phyloP scores from a whole-genome alignment of 202 grass and related monocot genomes.

The Dendrocalamus latiflorus region DNA sequence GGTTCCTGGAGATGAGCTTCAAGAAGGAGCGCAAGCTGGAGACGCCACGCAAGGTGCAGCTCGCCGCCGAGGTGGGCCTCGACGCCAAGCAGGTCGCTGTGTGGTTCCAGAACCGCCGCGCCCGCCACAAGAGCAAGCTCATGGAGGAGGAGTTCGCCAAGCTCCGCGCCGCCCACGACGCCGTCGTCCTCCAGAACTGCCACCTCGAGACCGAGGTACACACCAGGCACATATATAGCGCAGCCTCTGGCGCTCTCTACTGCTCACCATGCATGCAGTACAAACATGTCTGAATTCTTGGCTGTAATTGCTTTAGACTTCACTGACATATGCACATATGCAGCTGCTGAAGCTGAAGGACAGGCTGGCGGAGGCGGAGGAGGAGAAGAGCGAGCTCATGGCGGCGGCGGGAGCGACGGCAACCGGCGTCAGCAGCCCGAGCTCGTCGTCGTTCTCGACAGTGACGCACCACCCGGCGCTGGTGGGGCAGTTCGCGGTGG shows the following conservation, averaged over 20 bases:
- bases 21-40: slow-evolving; percentile 77
- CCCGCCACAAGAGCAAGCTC: too few species aligned
- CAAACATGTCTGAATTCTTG: too few species aligned
- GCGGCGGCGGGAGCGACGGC: neutral
- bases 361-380: slow-evolving; percentile 49
- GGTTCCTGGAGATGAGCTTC: slow-evolving; percentile 73
- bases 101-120: slow-evolving; percentile 98
- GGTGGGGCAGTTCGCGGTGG: slow-evolving; percentile 46
- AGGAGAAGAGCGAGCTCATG: slow-evolving; percentile 60
- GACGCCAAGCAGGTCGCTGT: too few species aligned
- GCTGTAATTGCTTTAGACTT: too few species aligned
- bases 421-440: slow-evolving; percentile 49
- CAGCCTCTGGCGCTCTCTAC: too few species aligned
- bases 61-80: slow-evolving; percentile 68
- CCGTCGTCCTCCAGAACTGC: too few species aligned
- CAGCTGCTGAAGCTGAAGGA: slow-evolving; percentile 77
- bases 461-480: slow-evolving; percentile 52
- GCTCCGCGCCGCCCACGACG: too few species aligned
- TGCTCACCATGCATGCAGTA: neutral
- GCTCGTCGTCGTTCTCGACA: slow-evolving; percentile 80
- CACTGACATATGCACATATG: too few species aligned
- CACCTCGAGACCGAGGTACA: too few species aligned
- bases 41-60: slow-evolving; percentile 75
- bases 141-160: too few species aligned
- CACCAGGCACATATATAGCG: too few species aligned